A percentile compares a stretch with the other conserved stretches of the same genome.
These are phyloP conservation scores for Fibroporia radiculosa DNA, from an alignment of 768 basidiomycete species.

Conservation along the genomic window DNA sequence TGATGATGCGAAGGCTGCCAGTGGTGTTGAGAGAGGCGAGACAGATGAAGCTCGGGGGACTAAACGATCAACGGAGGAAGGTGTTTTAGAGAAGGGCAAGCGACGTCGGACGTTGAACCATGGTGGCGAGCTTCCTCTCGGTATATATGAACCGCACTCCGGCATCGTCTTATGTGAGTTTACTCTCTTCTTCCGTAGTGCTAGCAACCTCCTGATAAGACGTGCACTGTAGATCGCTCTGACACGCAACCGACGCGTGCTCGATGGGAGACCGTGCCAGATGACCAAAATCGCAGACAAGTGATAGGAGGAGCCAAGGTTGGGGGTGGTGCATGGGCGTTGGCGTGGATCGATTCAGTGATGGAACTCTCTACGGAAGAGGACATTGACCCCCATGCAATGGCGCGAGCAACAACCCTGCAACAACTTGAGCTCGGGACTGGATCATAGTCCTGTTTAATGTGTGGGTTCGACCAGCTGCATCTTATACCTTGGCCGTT, in stretches of 20 bases:
- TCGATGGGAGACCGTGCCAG: conserved; percentile 52
- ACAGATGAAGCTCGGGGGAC: conserved; percentile 6
- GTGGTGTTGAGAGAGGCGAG: conserved; percentile 1
- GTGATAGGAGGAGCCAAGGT: conserved; percentile 67
- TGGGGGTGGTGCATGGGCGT: conserved; percentile 74
- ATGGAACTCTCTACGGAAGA: too few relatives aligned
- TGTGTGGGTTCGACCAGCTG: too few relatives aligned
- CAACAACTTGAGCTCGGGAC: too few relatives aligned
- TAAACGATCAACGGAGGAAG: conserved; percentile 18
- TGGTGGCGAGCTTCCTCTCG: conserved; percentile 39
- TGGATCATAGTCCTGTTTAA: too few relatives aligned
- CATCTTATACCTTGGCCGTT: too few relatives aligned
- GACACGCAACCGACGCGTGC: conserved; percentile 70
- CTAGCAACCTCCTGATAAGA: not conserved
- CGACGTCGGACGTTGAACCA: conserved; percentile 19
- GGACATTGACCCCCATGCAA: too few relatives aligned
- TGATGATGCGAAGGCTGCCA: conserved; percentile 20
- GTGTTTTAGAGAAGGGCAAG: conserved; percentile 14
- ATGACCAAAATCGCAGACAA: conserved; percentile 31
- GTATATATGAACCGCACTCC: conserved; percentile 79
- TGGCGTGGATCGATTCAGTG: conserved; percentile 65
- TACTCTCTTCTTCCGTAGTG: conserved; percentile 5
- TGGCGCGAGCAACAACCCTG: too few relatives aligned
- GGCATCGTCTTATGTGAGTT: conserved; percentile 61
- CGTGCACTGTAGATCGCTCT: conserved; percentile 44